These are phyloP conservation scores for Aspergillus candidus DNA, from an alignment of 2,329 filamentous ascomycete species.

Conservation along the genomic window DNA sequence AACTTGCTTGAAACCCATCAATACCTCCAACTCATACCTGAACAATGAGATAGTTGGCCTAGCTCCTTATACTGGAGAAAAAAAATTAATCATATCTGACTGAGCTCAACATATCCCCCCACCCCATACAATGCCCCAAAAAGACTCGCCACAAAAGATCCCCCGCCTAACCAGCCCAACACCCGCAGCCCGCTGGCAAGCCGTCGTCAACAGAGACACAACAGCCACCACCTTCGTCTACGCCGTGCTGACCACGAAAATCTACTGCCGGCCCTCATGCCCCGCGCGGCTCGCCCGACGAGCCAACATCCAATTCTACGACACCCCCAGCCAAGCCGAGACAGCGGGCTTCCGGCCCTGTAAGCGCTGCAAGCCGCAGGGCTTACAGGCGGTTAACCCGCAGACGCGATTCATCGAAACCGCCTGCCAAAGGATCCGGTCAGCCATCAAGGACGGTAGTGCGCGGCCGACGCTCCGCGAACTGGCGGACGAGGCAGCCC, in stretches of 20 bases:
- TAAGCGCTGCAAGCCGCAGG: conserved; percentile 50
- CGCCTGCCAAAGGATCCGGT: conserved; percentile 28
- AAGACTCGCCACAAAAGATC: conserved; percentile 14
- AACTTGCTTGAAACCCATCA: not conserved
- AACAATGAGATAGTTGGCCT: no score
- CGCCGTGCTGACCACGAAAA: conserved; percentile 50
- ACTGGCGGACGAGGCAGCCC: conserved; percentile 42
- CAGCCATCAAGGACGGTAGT: conserved; percentile 16
- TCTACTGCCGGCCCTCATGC: conserved; percentile 53
- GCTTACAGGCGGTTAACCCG: conserved; percentile 23
- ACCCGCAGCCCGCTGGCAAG: conserved; percentile 36
- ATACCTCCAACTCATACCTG: not conserved
- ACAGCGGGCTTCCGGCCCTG: conserved; percentile 49
- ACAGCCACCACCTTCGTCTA: conserved; percentile 49
- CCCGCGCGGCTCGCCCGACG: conserved; percentile 52
- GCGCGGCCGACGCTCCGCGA: conserved; percentile 38
- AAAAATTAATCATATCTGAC: no score
- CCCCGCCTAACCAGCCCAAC: conserved; percentile 15
- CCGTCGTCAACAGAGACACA: conserved; percentile 41
- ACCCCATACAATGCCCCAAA: conserved; percentile 8
- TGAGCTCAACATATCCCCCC: no score
- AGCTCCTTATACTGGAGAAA: no score
- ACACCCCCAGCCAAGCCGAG: conserved; percentile 43
- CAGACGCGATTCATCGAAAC: conserved; percentile 26
- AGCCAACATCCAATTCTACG: conserved; percentile 52